phyloP scores from a whole-genome alignment of 768 basidiomycete genomes.

The Leucocoprinus leucothites region DNA sequence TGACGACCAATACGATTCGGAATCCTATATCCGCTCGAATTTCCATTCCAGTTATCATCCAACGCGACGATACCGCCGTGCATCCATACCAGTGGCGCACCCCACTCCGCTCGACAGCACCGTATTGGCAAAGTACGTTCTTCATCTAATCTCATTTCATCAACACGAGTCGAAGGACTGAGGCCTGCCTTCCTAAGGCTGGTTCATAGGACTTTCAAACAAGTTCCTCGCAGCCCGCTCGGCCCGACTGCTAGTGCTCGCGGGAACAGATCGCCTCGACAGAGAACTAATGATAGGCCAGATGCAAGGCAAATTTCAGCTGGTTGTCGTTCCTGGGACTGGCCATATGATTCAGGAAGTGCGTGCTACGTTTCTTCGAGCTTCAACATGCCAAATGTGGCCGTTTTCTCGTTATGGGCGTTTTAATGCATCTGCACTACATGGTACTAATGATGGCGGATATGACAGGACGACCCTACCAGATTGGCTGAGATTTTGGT shows the following conservation, averaged over 20 bases:
- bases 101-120: conserved; percentile 76
- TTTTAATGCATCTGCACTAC: no score
- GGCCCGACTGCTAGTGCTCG: conserved; percentile 85
- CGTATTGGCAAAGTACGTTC: conserved; percentile 79
- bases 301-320: conserved; percentile 96
- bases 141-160: not conserved
- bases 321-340: conserved; percentile 80
- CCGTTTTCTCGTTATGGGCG: conserved; percentile 5
- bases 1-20: conserved; percentile 78
- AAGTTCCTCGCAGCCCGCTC: conserved; percentile 75
- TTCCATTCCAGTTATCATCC: conserved; percentile 80
- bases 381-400: not conserved
- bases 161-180: not conserved
- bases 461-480: conserved; percentile 78
- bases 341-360: conserved; percentile 97
- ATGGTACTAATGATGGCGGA: not conserved
- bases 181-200: conserved; percentile 49
- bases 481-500: conserved; percentile 76
- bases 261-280: conserved; percentile 91
- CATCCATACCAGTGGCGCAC: conserved; percentile 76
- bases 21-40: conserved; percentile 81
- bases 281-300: conserved; percentile 94
- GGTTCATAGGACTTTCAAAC: conserved; percentile 85
- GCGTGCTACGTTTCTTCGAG: conserved; percentile 17
- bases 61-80: conserved; percentile 38